Evolutionary conservation across 768 basidiomycete genomes (phyloP).

Genomic region (Phaeotremella fagi): DNA sequence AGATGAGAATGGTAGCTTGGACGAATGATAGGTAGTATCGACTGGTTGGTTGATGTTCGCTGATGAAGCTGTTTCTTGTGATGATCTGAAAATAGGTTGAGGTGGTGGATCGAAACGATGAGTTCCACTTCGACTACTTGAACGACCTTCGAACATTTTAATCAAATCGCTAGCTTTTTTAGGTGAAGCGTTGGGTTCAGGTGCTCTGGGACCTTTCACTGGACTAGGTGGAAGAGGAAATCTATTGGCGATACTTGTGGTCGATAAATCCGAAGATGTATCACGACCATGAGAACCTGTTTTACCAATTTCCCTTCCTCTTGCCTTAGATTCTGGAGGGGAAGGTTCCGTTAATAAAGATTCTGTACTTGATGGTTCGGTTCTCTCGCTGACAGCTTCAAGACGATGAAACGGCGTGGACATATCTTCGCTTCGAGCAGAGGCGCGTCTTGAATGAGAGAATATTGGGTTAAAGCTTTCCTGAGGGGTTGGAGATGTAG

Average conservation of each 20-base stretch:
- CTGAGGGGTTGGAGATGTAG: neutral
- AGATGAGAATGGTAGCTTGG: neutral
- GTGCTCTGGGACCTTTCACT: slow-evolving; percentile 19
- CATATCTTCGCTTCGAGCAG: no score
- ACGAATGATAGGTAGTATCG: slow-evolving; percentile 8
- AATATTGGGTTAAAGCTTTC: neutral
- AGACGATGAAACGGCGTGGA: slow-evolving; percentile 9
- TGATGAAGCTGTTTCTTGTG: neutral
- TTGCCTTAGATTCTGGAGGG: neutral
- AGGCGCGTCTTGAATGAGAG: neutral
- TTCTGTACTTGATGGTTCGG: slow-evolving; percentile 21
- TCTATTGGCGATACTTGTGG: slow-evolving; percentile 17
- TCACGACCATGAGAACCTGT: no score
- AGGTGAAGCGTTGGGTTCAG: slow-evolving; percentile 21
- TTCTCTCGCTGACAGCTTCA: slow-evolving; percentile 30
- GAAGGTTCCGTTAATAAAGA: neutral
- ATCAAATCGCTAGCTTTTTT: slow-evolving; percentile 39
- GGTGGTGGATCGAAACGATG: slow-evolving; percentile 4
- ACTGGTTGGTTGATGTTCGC: neutral
- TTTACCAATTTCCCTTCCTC: no score
- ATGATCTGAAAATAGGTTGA: slow-evolving; percentile 11
- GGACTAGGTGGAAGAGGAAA: slow-evolving; percentile 31
- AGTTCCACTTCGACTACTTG: neutral
- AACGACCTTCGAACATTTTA: slow-evolving; percentile 31
- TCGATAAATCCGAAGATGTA: no score